phyloP scores from a whole-genome alignment of 2,329 filamentous ascomycete genomes.

The Emmonsia crescens region DNA sequence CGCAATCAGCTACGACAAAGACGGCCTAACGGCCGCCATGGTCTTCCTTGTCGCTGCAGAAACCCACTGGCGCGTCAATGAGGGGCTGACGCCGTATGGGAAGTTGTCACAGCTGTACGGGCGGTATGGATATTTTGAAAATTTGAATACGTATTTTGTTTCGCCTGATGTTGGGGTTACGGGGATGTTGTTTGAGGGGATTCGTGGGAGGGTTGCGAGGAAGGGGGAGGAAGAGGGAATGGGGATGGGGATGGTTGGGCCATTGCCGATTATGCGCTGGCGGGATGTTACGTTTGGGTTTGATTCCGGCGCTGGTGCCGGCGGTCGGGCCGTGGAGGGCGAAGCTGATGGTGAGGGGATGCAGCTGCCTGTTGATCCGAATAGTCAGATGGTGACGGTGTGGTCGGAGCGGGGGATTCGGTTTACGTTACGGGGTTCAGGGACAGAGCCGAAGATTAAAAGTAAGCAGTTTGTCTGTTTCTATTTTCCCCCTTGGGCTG shows the following conservation, averaged over 20 bases:
- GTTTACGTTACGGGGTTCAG: constrained; percentile 51
- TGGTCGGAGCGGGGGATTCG: constrained; percentile 45
- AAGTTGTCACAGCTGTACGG: constrained; percentile 49
- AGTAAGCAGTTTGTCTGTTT: constrained; percentile 23
- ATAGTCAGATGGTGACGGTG: constrained; percentile 53
- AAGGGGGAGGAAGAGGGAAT: constrained; percentile 8
- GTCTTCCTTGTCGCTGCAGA: constrained; percentile 48
- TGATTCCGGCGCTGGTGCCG: constrained; percentile 44
- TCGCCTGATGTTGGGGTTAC: constrained; percentile 46
- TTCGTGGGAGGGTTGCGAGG: constrained; percentile 39
- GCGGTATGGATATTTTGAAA: constrained; percentile 50
- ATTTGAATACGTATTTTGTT: constrained; percentile 53
- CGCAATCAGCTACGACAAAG: constrained; percentile 52
- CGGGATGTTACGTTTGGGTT: constrained; percentile 51
- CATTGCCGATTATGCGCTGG: constrained; percentile 46
- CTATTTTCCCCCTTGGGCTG: neutral
- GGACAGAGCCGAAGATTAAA: constrained; percentile 59
- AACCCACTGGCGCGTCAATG: constrained; percentile 35
- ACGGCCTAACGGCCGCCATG: constrained; percentile 50
- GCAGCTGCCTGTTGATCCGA: constrained; percentile 44
- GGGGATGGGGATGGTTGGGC: constrained; percentile 33
- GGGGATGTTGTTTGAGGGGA: constrained; percentile 43
- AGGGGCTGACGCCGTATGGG: constrained; percentile 45
- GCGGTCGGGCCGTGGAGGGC: too few relatives aligned
- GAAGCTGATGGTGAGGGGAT: constrained; percentile 44